These are phyloP conservation scores for Cercospora sojina DNA, from an alignment of 2,329 filamentous ascomycete genomes.

Conservation along the genomic window DNA sequence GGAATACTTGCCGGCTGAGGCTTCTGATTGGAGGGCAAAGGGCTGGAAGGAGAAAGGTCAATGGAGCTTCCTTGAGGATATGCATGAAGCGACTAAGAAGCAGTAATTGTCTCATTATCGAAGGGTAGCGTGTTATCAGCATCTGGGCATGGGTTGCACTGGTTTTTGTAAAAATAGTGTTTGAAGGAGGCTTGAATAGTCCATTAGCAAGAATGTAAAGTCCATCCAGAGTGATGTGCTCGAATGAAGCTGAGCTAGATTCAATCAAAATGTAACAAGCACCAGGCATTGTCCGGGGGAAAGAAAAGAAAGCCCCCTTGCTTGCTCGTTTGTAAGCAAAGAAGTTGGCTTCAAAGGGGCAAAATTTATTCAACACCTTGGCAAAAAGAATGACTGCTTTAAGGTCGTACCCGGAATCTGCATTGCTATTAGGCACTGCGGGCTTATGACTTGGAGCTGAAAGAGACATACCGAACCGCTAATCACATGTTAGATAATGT, in stretches of 20 bases:
- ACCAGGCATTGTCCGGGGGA: no score
- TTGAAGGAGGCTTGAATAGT: neutral
- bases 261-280: neutral
- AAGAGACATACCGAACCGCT: neutral
- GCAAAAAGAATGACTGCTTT: no score
- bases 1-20: conserved; percentile 19
- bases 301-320: no score
- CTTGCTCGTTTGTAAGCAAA: no score
- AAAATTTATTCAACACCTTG: no score
- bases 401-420: conserved; percentile 4
- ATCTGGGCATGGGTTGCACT: neutral
- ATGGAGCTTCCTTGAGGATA: conserved; percentile 25
- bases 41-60: conserved; percentile 21
- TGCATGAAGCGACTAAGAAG: conserved; percentile 5
- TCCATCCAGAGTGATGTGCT: neutral
- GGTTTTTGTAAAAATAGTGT: neutral
- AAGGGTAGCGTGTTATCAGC: neutral
- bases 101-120: neutral
- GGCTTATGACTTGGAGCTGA: no score
- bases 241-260: neutral
- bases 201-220: neutral
- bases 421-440: no score
- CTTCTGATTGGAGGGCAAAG: conserved; percentile 23
- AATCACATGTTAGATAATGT: neutral
- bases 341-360: no score